Evolutionary conservation across 2,329 filamentous ascomycete species (phyloP), one percentile per base, ranked within the genome.

Genomic region (Fusarium sp.): DNA sequence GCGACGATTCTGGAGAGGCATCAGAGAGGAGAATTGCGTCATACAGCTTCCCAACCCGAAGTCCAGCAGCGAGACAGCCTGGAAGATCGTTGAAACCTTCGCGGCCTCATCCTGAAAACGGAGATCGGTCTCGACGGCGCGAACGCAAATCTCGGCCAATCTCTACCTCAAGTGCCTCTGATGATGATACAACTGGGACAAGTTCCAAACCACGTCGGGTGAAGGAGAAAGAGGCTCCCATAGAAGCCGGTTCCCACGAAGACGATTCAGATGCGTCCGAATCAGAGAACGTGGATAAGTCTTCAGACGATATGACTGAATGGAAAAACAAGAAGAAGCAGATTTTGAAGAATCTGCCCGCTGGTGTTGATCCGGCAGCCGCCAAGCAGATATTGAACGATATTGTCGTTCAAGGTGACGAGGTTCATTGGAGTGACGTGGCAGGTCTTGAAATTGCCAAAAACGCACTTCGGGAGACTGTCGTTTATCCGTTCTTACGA

Each of bases 381-480:
- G 96, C 95, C 0, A 93, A 93, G 76, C 94, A 98, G 69, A 98
- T 99, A 33, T 86, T 98, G 63, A 98, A 98, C 76, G 96, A 99
- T 73, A 97, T 99, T 65, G 92, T 99, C 5, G 91, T 98, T 17
- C 90, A 95, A 69, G 96, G 96, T 10, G 96, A 99, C 75, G 93
- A 97, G 78, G 96, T 99, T 4, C 93, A 93, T 75, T 99, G 96
- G 96, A 88, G 90, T 50, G 96, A 99, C 78, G 92, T 99, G 61
- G 95, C 96, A 1, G 96, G 96, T 2, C 84, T 99, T 7, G 93
- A 97, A 53, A 88, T 92, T 57, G 96, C 96, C 37, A 99, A 99
- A 79, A 93, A 90, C 60, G 95, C 96, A 0, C 83, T 99, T 53
- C 95, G 97, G 77, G 96, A 99, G 81, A 94, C 94, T 1, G 96